phyloP scores from a whole-genome alignment of 257 asterid genomes.

The Solanum peruvianum region DNA sequence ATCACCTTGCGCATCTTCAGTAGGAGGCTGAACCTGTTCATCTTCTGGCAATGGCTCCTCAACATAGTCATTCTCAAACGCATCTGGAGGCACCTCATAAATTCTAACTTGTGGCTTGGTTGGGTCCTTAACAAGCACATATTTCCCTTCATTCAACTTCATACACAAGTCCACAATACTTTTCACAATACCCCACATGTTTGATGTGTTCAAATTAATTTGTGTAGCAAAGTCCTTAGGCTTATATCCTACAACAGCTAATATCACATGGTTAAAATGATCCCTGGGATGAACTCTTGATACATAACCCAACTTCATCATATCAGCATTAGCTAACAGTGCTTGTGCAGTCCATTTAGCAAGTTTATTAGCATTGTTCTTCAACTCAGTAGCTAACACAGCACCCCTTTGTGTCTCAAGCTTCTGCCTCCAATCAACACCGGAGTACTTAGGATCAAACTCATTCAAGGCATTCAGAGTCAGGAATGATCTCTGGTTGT shows the following conservation, averaged over 20 bases:
- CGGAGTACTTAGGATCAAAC: constrained; percentile 90
- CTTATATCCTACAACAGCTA: constrained; percentile 95
- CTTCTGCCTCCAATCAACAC: constrained; percentile 98
- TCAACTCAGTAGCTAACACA: constrained; percentile 90
- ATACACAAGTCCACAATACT: constrained; percentile 93
- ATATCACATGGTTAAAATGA: constrained; percentile 77
- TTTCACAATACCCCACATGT: constrained; percentile 99
- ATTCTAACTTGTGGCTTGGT: constrained; percentile 90
- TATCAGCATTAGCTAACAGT: constrained; percentile 84
- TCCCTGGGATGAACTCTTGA: constrained; percentile 97
- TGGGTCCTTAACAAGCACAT: constrained; percentile 96
- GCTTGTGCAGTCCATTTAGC: constrained; percentile 99
- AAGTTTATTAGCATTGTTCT: constrained; percentile 85
- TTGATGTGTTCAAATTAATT: constrained; percentile 77
- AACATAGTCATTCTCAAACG: constrained; percentile 90
- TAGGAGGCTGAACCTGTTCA: constrained; percentile 93
- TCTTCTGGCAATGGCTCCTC: constrained; percentile 99
- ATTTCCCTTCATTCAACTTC: constrained; percentile 92
- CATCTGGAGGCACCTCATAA: constrained; percentile 95
- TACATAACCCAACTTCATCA: constrained; percentile 95
- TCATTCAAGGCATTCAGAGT: constrained; percentile 85
- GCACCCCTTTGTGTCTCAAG: constrained; percentile 97
- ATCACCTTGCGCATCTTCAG: constrained; percentile 47
- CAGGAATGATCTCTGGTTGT: constrained; percentile 69
- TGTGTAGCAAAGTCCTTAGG: constrained; percentile 83